phyloP scores from a whole-genome alignment of 257 asterid genomes.

The Orobanche coerulescens region DNA sequence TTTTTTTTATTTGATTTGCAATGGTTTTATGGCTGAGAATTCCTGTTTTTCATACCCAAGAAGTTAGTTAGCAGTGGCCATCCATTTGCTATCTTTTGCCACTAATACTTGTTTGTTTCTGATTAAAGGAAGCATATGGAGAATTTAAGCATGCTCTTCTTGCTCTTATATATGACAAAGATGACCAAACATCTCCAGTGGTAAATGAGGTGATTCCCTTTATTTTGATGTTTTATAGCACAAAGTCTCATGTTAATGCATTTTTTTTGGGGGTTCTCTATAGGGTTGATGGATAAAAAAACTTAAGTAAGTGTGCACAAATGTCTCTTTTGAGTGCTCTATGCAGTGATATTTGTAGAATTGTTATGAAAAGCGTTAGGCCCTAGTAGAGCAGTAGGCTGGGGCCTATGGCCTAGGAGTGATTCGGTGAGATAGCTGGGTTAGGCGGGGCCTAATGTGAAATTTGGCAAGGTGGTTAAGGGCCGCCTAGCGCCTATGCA shows the following conservation, averaged over 20 bases:
- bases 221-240: neutral
- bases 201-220: constrained; percentile 53
- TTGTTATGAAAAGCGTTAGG: too few relatives aligned
- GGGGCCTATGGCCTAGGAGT: too few relatives aligned
- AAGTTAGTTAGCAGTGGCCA: neutral
- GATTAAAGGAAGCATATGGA: constrained; percentile 89
- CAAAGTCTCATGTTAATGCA: neutral
- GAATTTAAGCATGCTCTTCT: constrained; percentile 93
- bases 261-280: neutral
- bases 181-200: constrained; percentile 87
- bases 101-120: constrained; percentile 27
- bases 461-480: too few relatives aligned
- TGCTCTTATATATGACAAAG: constrained; percentile 77
- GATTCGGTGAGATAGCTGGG: too few relatives aligned
- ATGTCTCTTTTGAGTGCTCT: constrained; percentile 1
- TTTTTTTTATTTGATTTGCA: constrained; percentile 1
- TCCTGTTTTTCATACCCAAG: constrained; percentile 4
- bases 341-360: neutral
- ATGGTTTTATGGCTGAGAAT: neutral
- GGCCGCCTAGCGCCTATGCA: too few relatives aligned
- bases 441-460: too few relatives aligned
- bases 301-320: neutral
- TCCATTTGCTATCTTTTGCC: constrained; percentile 7
- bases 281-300: neutral
- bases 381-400: too few relatives aligned